Evolutionary conservation across 768 basidiomycete genomes (phyloP), one percentile per base, ranked within the genome.

Genomic region (Termitomyces titanicus): DNA sequence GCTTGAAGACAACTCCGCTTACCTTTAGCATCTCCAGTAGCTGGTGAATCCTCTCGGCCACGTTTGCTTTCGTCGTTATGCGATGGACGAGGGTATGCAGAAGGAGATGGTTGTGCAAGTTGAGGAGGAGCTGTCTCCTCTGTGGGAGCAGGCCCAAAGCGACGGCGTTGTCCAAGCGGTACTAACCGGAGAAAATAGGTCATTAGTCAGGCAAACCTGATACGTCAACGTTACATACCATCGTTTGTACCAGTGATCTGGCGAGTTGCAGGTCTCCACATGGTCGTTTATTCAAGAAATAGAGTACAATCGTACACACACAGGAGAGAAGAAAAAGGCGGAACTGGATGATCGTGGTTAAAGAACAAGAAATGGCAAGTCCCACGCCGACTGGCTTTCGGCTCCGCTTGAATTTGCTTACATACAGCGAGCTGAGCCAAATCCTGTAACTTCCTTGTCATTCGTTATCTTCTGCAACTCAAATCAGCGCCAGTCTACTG

Each of bases 211-310:
- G 34, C 17, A 49, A 39, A 54, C 57, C 52, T 31, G 25, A 45
- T 46, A 60, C 47, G 46, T 10, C 13, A 47, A 38, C n/a, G n/a
- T 42, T 31, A 73, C 83, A 64, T 37, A 91, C 93, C 89, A 43
- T 96, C 94, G 63, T 97, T 97, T 20, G 94, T 95, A 54, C 94
- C 94, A 37, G 91, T 91, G 27, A 94, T 89, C 72, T 92, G 88
- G 62, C 85, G 85, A 54, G 92, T 92, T 59, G 92, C 89, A 54
- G 90, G 90, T 72, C 86, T 86, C 89, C 91, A 93, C 91, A 93
- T 92, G 60, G 64, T 71, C 63, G 47, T 56, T 61, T 67, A 71
- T 69, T 65, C 70, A 72, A 71, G 73, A 73, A 74, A 72, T 58
- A 59, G 60, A 52, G 53, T 51, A 64, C 61, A 58, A 62, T 63